Evolutionary conservation across 805 yeast species (phyloP).

Genomic region (Yarrowia sp.): DNA sequence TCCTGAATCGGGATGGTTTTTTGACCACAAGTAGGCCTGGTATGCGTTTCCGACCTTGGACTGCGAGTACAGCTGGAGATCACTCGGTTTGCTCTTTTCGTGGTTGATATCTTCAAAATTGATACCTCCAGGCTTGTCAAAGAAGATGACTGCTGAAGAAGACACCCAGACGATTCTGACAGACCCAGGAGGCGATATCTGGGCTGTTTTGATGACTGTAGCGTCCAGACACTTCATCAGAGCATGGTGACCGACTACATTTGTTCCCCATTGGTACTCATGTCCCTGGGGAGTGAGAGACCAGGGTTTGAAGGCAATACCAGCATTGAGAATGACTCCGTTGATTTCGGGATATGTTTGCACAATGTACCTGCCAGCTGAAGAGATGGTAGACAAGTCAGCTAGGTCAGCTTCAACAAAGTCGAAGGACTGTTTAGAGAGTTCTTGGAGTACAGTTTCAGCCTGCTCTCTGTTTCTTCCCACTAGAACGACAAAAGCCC

Average conservation of each 20-base stretch:
- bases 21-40: too few relatives aligned
- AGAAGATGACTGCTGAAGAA: conserved; percentile 48
- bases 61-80: too few relatives aligned
- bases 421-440: not conserved
- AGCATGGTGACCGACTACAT: conserved; percentile 56
- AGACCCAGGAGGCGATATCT: conserved; percentile 46
- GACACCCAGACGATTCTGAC: conserved; percentile 57
- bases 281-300: conserved; percentile 55
- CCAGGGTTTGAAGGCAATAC: conserved; percentile 53
- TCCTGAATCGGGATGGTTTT: too few relatives aligned
- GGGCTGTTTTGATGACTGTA: conserved; percentile 50
- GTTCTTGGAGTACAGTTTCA: not conserved
- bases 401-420: not conserved
- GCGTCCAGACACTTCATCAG: conserved; percentile 54
- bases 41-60: too few relatives aligned
- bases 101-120: too few relatives aligned
- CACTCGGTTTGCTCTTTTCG: too few relatives aligned
- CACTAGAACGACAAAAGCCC: not conserved
- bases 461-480: not conserved
- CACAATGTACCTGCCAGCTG: not conserved
- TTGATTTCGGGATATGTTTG: not conserved
- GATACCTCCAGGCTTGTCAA: too few relatives aligned
- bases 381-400: not conserved
- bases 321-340: conserved; percentile 54
- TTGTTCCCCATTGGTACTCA: conserved; percentile 58